Evolutionary conservation across 2,329 filamentous ascomycete genomes (phyloP).

Genomic region (Myriangium duriaei): DNA sequence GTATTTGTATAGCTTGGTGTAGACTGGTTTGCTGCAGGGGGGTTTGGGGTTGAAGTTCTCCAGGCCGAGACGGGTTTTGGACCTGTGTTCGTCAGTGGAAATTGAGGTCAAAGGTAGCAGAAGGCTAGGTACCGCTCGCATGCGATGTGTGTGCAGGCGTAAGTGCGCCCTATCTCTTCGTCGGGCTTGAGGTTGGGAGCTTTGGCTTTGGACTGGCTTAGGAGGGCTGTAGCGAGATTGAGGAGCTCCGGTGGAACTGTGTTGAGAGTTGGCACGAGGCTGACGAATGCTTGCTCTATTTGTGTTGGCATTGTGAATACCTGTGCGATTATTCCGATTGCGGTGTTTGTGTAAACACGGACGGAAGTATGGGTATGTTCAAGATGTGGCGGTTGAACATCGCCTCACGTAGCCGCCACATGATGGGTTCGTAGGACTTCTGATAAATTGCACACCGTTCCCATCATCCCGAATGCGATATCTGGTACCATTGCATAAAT

Average conservation of each 20-base stretch:
- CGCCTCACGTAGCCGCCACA: no score
- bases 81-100: conserved; percentile 25
- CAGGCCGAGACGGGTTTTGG: conserved; percentile 64
- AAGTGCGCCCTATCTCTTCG: conserved; percentile 74
- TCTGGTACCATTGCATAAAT: no score
- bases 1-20: conserved; percentile 72
- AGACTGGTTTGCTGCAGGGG: conserved; percentile 66
- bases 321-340: conserved; percentile 50
- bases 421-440: no score
- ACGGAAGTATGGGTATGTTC: no score
- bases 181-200: conserved; percentile 69
- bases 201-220: conserved; percentile 67
- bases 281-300: conserved; percentile 60
- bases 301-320: conserved; percentile 60
- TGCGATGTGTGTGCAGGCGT: conserved; percentile 78
- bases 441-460: no score
- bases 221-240: conserved; percentile 57
- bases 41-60: conserved; percentile 64
- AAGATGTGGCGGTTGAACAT: no score
- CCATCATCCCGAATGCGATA: no score
- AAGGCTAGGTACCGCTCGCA: conserved; percentile 62
- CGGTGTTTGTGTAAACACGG: not conserved
- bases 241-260: conserved; percentile 57
- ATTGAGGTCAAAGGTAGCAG: no score
- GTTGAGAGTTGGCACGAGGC: conserved; percentile 60